Evolutionary conservation across 441 rosid genomes (phyloP), one percentile per base, ranked within the genome.

Genomic region (Kokia cookei): DNA sequence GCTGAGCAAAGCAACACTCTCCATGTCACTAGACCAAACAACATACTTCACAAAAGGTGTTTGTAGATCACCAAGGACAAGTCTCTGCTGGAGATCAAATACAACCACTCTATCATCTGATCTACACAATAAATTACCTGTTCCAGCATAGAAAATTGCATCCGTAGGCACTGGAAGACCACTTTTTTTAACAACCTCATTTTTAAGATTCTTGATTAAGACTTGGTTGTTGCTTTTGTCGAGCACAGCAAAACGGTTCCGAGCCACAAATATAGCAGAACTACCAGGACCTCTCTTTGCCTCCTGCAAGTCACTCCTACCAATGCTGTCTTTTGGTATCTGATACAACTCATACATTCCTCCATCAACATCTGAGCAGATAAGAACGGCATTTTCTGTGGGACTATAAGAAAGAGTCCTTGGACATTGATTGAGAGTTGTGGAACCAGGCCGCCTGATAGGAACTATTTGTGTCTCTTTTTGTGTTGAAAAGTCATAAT

Each of bases 1-100:
- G 77, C 98, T 91, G 74, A 93, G 98, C 79, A 93, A 82, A 47
- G 98, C 97, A 75, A 90, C 91, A 78, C 75, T 90, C 84, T 90
- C 98, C 97, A 87, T 91, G 81, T 90, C 98, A 74, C 74, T 86
- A 13, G 98, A 93, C 98, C 98, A 93, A 60, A 90, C 85, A 72
- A 91, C 86, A 19, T 90, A 91, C 79, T 86, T 85, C 63, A 91
- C 86, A 77, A 86, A 89, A 35, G 97, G 92, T 4, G 92, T 84
- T 75, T 87, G 97, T 60, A 93, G 87, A 54, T 91, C 97, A 65
- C 97, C 95, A 37, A 93, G 84, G 75, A 93, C 90, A 79, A 90
- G 79, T 74, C 90, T 86, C 84, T 87, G 94, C 83, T 89, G 93
- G 71, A 88, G 92, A 83, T 93, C 97, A 86, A 90, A 93, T 24